phyloP scores from a whole-genome alignment of 352 stramenopile species.

The Pythium coloratum region DNA sequence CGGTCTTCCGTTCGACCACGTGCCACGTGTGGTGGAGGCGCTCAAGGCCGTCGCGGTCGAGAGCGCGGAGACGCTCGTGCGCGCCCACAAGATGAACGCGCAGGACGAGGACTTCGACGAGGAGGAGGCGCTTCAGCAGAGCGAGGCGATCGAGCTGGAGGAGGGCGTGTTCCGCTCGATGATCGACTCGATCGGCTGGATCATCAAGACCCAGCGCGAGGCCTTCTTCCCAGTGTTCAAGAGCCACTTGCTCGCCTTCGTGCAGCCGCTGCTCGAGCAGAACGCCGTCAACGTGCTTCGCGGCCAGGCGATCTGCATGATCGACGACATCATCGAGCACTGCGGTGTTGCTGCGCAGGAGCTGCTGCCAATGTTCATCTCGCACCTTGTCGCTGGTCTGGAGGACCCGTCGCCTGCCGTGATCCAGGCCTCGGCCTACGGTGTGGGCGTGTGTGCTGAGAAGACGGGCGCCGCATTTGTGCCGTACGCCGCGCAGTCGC shows the following conservation, averaged over 20 bases:
- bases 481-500: conserved; percentile 57
- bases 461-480: conserved; percentile 73
- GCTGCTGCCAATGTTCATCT: conserved; percentile 73
- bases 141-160: conserved; percentile 69
- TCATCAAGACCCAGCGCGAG: conserved; percentile 81
- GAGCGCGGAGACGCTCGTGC: conserved; percentile 63
- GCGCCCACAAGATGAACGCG: conserved; percentile 60
- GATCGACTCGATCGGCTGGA: conserved; percentile 83
- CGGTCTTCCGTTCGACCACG: conserved; percentile 65
- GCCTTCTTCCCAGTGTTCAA: conserved; percentile 81
- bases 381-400: conserved; percentile 68
- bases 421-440: conserved; percentile 82
- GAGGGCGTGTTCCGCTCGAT: conserved; percentile 80
- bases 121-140: conserved; percentile 69
- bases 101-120: conserved; percentile 83
- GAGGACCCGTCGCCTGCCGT: conserved; percentile 66
- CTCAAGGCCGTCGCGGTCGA: conserved; percentile 68
- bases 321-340: conserved; percentile 89
- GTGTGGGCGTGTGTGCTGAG: conserved; percentile 81
- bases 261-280: conserved; percentile 67
- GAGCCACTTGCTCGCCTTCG: conserved; percentile 58
- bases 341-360: conserved; percentile 66
- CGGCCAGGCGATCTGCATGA: conserved; percentile 85
- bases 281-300: conserved; percentile 62
- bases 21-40: conserved; percentile 65